A percentile compares a stretch with the other conserved stretches of the same genome.
Evolutionary conservation across 257 asterid species (phyloP).

Genomic region (Penstemon barbatus): DNA sequence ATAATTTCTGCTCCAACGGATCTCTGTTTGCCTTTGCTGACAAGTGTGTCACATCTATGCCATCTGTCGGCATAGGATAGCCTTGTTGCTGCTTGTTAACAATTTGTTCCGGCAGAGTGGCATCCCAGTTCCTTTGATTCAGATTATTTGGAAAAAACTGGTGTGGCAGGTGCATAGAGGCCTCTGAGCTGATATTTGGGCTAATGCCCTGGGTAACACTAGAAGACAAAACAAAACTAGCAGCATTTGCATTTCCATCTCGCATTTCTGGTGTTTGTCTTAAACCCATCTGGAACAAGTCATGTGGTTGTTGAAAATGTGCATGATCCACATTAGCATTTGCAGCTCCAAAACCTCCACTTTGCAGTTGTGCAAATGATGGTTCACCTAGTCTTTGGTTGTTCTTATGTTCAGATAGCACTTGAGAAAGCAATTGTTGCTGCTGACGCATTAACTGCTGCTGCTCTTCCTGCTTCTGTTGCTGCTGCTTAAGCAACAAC

Average conservation of each 20-base stretch:
- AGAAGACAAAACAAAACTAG: slow-evolving; percentile 43
- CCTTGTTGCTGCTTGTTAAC: slow-evolving; percentile 34
- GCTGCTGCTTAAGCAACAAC: slow-evolving; percentile 73
- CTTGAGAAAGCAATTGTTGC: slow-evolving; percentile 76
- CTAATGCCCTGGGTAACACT: slow-evolving; percentile 47
- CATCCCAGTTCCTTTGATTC: slow-evolving; percentile 44
- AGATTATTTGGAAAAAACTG: slow-evolving; percentile 37
- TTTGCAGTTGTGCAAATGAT: slow-evolving; percentile 52
- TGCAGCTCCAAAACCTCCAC: slow-evolving; percentile 49
- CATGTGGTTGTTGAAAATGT: slow-evolving; percentile 52
- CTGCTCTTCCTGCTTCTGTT: slow-evolving; percentile 71
- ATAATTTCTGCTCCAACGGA: slow-evolving; percentile 33
- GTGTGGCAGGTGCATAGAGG: slow-evolving; percentile 56
- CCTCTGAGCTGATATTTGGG: slow-evolving; percentile 45
- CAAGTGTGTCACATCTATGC: slow-evolving; percentile 29
- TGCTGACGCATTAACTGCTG: slow-evolving; percentile 67
- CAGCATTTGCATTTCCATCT: slow-evolving; percentile 44
- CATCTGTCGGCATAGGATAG: slow-evolving; percentile 27
- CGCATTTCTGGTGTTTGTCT: slow-evolving; percentile 45
- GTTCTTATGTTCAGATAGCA: slow-evolving; percentile 60
- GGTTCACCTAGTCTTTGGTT: slow-evolving; percentile 55
- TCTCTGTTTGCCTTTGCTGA: slow-evolving; percentile 33
- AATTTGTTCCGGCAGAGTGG: slow-evolving; percentile 41
- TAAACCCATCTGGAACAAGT: slow-evolving; percentile 47
- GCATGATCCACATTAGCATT: slow-evolving; percentile 52